phyloP scores from a whole-genome alignment of 306 rosid species.

The Ormosia emarginata region DNA sequence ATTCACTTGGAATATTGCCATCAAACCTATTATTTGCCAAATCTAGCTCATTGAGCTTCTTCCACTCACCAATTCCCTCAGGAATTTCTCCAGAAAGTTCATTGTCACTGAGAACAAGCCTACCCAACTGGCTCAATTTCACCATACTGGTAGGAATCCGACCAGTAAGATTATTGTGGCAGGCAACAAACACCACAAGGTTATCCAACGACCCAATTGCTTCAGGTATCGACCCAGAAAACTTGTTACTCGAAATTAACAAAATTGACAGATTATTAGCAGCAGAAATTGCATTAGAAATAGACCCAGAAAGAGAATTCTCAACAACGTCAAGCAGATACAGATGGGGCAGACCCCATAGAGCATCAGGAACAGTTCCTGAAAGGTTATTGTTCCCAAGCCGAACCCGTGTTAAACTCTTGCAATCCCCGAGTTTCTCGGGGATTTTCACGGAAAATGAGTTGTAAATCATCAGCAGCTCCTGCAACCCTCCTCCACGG shows the following conservation, averaged over 20 bases:
- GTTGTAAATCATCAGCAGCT: conserved; percentile 49
- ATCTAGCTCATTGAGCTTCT: conserved; percentile 62
- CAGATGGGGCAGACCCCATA: conserved; percentile 72
- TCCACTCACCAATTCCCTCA: conserved; percentile 30
- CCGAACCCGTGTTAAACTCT: conserved; percentile 53
- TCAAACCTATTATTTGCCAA: conserved; percentile 54
- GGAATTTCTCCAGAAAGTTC: conserved; percentile 60
- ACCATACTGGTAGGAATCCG: conserved; percentile 45
- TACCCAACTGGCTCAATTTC: conserved; percentile 45
- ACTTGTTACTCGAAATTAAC: conserved; percentile 48
- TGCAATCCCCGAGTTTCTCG: conserved; percentile 43
- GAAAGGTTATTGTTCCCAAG: conserved; percentile 58
- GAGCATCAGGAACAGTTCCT: conserved; percentile 56
- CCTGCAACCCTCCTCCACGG: conserved; percentile 33
- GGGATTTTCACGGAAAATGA: conserved; percentile 71
- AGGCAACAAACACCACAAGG: conserved; percentile 44
- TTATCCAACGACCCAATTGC: conserved; percentile 45
- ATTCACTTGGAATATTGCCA: conserved; percentile 57
- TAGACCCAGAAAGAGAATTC: conserved; percentile 60
- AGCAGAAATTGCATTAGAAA: conserved; percentile 46
- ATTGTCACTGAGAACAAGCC: conserved; percentile 61
- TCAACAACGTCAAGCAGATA: conserved; percentile 50
- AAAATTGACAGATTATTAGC: conserved; percentile 52
- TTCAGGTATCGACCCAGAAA: conserved; percentile 63
- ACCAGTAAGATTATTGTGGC: conserved; percentile 48